phyloP scores from a whole-genome alignment of 305 asterid genomes.

The Rubia balearica region DNA sequence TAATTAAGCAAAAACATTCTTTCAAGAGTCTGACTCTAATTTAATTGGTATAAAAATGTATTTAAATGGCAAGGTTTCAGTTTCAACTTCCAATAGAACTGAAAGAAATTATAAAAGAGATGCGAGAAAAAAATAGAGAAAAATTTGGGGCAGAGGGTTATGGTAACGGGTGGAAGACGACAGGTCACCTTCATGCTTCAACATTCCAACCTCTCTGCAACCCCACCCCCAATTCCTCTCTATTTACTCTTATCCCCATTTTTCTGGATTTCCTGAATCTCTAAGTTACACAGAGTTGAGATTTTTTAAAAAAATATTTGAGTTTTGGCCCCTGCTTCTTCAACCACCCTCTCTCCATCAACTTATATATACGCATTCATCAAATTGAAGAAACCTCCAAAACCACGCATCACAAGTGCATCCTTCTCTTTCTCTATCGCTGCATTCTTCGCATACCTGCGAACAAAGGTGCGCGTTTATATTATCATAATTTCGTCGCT shows the following conservation, averaged over 20 bases:
- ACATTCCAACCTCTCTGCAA: slow-evolving; percentile 48
- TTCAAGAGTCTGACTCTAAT: too few relatives aligned
- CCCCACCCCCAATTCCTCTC: slow-evolving; percentile 29
- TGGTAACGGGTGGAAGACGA: slow-evolving; percentile 44
- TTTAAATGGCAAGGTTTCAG: too few relatives aligned
- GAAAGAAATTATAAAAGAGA: neutral
- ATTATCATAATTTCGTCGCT: neutral
- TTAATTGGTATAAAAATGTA: too few relatives aligned
- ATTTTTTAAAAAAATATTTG: slow-evolving; percentile 9
- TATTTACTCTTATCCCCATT: slow-evolving; percentile 3
- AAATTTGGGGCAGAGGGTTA: slow-evolving; percentile 32
- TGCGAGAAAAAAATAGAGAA: neutral
- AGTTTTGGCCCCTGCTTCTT: slow-evolving; percentile 28
- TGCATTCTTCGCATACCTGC: neutral
- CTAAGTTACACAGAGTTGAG: neutral
- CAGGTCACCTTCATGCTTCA: slow-evolving; percentile 60
- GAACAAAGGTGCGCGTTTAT: neutral
- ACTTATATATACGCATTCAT: slow-evolving; percentile 16
- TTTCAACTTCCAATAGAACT: neutral
- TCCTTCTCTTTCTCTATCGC: neutral
- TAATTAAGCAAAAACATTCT: too few relatives aligned
- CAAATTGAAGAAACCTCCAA: slow-evolving; percentile 6
- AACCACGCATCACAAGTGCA: neutral
- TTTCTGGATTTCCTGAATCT: slow-evolving; percentile 9
- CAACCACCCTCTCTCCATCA: slow-evolving; percentile 36